These are phyloP conservation scores for Neoascochyta sp. DNA, from an alignment of 2,329 filamentous ascomycete genomes.

Conservation along the genomic window DNA sequence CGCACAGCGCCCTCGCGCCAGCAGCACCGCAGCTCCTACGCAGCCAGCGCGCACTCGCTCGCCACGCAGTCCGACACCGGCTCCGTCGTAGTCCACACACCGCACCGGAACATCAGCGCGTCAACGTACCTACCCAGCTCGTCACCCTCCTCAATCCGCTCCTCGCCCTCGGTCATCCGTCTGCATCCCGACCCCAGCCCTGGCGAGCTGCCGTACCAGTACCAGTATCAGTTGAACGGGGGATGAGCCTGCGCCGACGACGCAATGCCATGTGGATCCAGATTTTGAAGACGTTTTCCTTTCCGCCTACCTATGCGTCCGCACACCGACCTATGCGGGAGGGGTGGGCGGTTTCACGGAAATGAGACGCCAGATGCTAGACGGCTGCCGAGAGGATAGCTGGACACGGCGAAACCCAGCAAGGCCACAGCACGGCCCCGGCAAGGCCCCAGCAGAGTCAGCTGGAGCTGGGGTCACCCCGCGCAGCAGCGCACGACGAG, in stretches of 20 bases:
- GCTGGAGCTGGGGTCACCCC: too few relatives aligned
- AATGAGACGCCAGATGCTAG: too few relatives aligned
- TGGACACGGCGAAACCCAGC: too few relatives aligned
- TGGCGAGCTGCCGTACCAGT: conserved; percentile 36
- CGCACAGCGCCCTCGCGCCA: conserved; percentile 30
- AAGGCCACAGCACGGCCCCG: too few relatives aligned
- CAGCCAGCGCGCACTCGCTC: conserved; percentile 23
- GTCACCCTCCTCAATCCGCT: conserved; percentile 28
- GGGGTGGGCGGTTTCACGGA: too few relatives aligned
- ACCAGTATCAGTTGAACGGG: conserved; percentile 19
- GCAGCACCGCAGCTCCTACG: conserved; percentile 19
- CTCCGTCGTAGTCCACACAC: conserved; percentile 18
- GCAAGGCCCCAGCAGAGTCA: too few relatives aligned
- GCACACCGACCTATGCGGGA: too few relatives aligned
- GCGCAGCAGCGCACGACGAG: too few relatives aligned
- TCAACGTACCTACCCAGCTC: conserved; percentile 31
- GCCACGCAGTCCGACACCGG: conserved; percentile 22
- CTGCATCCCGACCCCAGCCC: conserved; percentile 21
- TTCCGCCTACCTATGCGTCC: too few relatives aligned
- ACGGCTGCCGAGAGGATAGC: too few relatives aligned
- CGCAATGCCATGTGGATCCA: too few relatives aligned
- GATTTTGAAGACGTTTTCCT: too few relatives aligned
- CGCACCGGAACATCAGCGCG: conserved; percentile 26
- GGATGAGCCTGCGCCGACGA: conserved; percentile 10
- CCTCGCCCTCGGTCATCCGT: conserved; percentile 25